Base-by-base conservation (phyloP, 2,329 filamentous ascomycete genomes). In the Cadophora malorum region DNA sequence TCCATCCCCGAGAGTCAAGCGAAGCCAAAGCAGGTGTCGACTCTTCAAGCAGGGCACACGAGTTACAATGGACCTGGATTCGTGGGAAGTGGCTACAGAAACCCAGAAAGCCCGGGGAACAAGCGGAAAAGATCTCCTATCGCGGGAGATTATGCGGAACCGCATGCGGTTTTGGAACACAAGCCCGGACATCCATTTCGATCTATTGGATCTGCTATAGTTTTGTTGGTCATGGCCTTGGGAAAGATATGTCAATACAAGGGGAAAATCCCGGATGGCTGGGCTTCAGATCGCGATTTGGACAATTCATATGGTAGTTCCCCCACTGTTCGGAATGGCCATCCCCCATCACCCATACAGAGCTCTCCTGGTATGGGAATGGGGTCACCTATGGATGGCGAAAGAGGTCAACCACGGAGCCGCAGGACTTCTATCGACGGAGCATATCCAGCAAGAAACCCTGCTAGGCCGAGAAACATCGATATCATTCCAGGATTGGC, bases 401-500 rank as follows among this genome's bases (percentile, higher is more conserved):
- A 85, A 56, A 28, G 80, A 81, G 50, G 76, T 76, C 69, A 70
- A 31, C 53, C 73, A 21, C 72, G 73, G 1, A 70, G 83, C 71
- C 81, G 87, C 63, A 81, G 85, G 66, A 81, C 82, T 4, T 89
- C 86, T 0, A 76, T 86, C 53, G 83, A 89, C 64, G 72, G 72
- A n/a, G 45, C 31, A 14, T 68, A 66, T 35, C 31, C 65, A 41
- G 33, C 45, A 3, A 62, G 71, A 74, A 25, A 78, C 79, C 64
- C 38, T 50, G 33, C 66, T 52, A 73, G 64, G 49, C 59, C 69
- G 6, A 84, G 86, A 73, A 97, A 97, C 76, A 84, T 96, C 62
- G 94, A 98, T 74, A 86, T 91, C 7, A 91, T 97, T 69, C 95
- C 96, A 0, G 96, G 96, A 0, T 82, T 98, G 67, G 91, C 94